Base-by-base conservation (phyloP, 116 monocot genomes). In the Zostera marina region DNA sequence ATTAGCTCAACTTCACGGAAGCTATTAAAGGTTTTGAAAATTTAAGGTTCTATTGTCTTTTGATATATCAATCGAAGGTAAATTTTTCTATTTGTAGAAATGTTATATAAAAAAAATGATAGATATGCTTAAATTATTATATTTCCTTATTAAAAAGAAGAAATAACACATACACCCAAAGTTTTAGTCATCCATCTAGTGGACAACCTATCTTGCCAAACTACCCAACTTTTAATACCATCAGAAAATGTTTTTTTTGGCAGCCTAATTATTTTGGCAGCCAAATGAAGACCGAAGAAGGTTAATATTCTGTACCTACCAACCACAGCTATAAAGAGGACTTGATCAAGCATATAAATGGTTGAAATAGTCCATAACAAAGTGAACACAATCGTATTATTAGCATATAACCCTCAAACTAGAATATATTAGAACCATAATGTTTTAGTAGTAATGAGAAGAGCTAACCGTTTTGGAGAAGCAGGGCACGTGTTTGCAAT, bases 401-500 rank as follows among this genome's bases (percentile, higher is more conserved):
- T 15, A 14, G 9, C 2, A 9, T 15, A 51, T 51, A 8, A 9
- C 49, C 49, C 20, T 51, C 49, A 15, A 15, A 7, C 32, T 32
- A 32, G 32, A 32, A 32, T 51, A 4, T 51, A 15, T 20, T 49
- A 8, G 8, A 51, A 17, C 49, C 20, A 51, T 17, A 20, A 15
- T 20, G 32, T 49, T 2, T 20, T 11, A 17, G 9, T 49, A 8
- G 16, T 49, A 10, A 17, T 17, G 23, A 23, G 44, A 21, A 16
- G 43, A 60, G 44, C 21, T 53, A 46, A 24, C 75, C 68, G 62
- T 60, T 68, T 72, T 72, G 74, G 79, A 79, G 79, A 79, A 72
- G 79, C 74, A 75, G 79, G 74, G 72, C 75, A 79, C 68, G 79
- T 75, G 75, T 22, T 66, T 56, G 67, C 47, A 12, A 19, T 51